Evolutionary conservation across 257 asterid species (phyloP).

Genomic region (Asclepias syriaca): DNA sequence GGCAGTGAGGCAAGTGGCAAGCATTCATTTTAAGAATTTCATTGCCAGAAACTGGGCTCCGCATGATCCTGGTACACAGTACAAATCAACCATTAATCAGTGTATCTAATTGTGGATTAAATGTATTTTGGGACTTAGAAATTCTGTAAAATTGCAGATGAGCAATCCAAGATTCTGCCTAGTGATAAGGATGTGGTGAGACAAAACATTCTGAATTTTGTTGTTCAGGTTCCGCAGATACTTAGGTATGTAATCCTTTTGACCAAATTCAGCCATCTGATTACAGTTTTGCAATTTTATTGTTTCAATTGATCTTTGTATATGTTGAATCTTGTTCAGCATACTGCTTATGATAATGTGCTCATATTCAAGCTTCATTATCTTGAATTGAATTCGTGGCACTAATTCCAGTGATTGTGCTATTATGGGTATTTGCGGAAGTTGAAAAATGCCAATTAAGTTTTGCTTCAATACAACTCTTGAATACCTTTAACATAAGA

Average conservation of each 20-base stretch:
- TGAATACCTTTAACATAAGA: too few species aligned
- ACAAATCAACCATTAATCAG: not conserved
- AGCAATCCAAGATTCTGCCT: slow-evolving; percentile 67
- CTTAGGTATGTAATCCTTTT: slow-evolving; percentile 49
- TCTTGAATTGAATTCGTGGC: not conserved
- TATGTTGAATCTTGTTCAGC: not conserved
- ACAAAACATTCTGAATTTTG: slow-evolving; percentile 71
- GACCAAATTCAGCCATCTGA: not conserved
- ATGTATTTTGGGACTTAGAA: slow-evolving; percentile 9
- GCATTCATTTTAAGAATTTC: slow-evolving; percentile 91
- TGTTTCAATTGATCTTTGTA: not conserved
- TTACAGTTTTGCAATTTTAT: not conserved
- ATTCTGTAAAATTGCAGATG: slow-evolving; percentile 45
- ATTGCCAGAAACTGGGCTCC: slow-evolving; percentile 82
- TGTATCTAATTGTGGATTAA: not conserved
- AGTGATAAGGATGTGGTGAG: slow-evolving; percentile 91
- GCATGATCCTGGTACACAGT: slow-evolving; percentile 58
- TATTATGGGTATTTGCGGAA: not conserved
- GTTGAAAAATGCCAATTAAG: too few species aligned
- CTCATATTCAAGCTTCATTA: too few species aligned
- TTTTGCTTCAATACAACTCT: too few species aligned
- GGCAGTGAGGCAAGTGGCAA: slow-evolving; percentile 94
- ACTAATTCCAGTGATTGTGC: not conserved
- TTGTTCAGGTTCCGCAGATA: slow-evolving; percentile 75
- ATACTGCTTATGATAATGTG: not conserved